Base-by-base conservation (phyloP, 495 filamentous ascomycete species). In the Xylaria nigripes region DNA sequence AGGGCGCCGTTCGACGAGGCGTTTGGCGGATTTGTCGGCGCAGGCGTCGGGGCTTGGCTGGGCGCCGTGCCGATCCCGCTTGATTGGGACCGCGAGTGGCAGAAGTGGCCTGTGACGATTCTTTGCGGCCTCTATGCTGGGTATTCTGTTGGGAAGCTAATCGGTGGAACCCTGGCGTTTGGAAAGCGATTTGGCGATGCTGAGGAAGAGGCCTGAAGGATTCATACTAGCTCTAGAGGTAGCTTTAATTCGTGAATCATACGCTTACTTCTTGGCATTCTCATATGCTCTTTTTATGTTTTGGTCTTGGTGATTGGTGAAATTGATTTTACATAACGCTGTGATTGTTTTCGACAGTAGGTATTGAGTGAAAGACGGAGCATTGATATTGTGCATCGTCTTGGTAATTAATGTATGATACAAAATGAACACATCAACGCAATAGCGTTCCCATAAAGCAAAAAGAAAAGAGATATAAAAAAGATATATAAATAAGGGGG, bases 1-100 rank as follows among this genome's bases (percentile, higher is more conserved):
- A 58, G 70, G 46, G 70, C 77, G 36, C 82, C 83, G 2, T 64
- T 86, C 21, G 86, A 89, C 57, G 85, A 86, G 69, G 73, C 77
- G 0, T 81, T 76, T 74, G 89, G 87, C 58, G 90, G 74, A 54
- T 76, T 74, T 59, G 67, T 80, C 9, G 86, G 86, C 15, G 76
- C 73, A 10, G 61, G 83, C n/a, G 47, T 82, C 3, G 86, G 86
- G 5, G 81, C 79, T 36, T 90, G 86, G 86, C 56, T 86, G n/a
- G 86, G 86, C 3, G 86, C 86, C 10, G 83, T 96, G 30, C 94
- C 94, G 1, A 97, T 98, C 65, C 94, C 93, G 18, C 72, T 98
- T 57, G 93, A 96, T 67, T 96, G 91, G 89, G 89, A 75, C 62
- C 83, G 93, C 19, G 90, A 95, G 58, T 98, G 93, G 93, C 93